These are phyloP conservation scores for Neospermospora avenae DNA, from an alignment of 2,329 filamentous ascomycete species.

Conservation along the genomic window DNA sequence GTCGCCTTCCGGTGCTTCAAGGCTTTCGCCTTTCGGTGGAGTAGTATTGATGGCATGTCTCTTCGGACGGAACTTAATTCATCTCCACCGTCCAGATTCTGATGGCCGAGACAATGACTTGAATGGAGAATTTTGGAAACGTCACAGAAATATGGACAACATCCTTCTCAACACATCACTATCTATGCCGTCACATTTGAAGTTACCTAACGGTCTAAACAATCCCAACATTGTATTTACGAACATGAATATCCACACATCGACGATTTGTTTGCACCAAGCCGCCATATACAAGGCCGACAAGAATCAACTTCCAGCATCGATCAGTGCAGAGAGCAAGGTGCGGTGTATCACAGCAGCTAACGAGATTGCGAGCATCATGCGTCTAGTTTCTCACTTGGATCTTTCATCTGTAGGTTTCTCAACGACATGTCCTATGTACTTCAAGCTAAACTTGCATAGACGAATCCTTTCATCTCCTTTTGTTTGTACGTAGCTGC, in stretches of 20 bases:
- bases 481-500: slow-evolving; percentile 97
- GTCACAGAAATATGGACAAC: slow-evolving; percentile 85
- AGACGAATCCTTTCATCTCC: slow-evolving; percentile 95
- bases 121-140: slow-evolving; percentile 93
- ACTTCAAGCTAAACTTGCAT: slow-evolving; percentile 21
- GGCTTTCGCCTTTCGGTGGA: slow-evolving; percentile 73
- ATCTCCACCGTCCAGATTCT: slow-evolving; percentile 80
- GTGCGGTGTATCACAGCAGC: slow-evolving; percentile 89
- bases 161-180: slow-evolving; percentile 85
- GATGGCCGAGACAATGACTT: slow-evolving; percentile 83
- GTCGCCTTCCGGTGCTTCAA: slow-evolving; percentile 66
- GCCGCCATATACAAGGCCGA: slow-evolving; percentile 97
- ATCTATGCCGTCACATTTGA: slow-evolving; percentile 74
- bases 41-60: slow-evolving; percentile 83
- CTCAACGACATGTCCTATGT: background rate
- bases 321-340: slow-evolving; percentile 85
- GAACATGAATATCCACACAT: slow-evolving; percentile 97
- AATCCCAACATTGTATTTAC: slow-evolving; percentile 87
- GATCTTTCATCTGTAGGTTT: slow-evolving; percentile 73
- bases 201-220: slow-evolving; percentile 70
- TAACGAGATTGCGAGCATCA: slow-evolving; percentile 89
- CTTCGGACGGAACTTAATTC: slow-evolving; percentile 86
- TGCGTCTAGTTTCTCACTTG: slow-evolving; percentile 90
- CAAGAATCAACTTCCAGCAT: slow-evolving; percentile 73
- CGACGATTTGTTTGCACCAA: slow-evolving; percentile 95